phyloP scores from a whole-genome alignment of 495 filamentous ascomycete species.

The Platismatia glauca region DNA sequence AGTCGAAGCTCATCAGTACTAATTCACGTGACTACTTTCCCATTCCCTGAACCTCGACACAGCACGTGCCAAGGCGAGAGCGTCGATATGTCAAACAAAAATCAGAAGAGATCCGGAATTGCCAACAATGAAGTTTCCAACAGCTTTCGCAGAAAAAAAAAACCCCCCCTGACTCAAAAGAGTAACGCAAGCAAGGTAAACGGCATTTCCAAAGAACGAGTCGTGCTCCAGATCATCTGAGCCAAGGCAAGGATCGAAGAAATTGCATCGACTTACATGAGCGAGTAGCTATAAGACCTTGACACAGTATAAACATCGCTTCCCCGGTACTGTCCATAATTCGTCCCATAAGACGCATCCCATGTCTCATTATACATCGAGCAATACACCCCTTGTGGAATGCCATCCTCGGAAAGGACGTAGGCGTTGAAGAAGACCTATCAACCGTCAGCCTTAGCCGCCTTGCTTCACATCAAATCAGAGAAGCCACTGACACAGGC shows the following conservation, averaged over 20 bases:
- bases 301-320: constrained; percentile 11
- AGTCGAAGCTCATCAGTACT: neutral
- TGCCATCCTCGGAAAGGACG: constrained; percentile 34
- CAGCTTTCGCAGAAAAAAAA: neutral
- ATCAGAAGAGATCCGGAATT: neutral
- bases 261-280: neutral
- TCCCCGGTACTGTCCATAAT: constrained; percentile 21
- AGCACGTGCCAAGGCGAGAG: neutral
- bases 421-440: constrained; percentile 41
- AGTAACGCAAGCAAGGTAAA: neutral
- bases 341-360: constrained; percentile 19
- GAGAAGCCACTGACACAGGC: constrained; percentile 1
- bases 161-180: neutral
- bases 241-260: neutral
- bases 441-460: neutral
- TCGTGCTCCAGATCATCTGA: neutral
- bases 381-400: constrained; percentile 25
- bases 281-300: constrained; percentile 11
- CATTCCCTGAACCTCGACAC: neutral
- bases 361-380: constrained; percentile 23
- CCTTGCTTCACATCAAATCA: constrained; percentile 18
- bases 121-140: neutral
- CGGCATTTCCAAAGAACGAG: neutral
- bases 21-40: neutral
- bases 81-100: neutral